Percentiles rank a stretch among this genome's conserved stretches.
These are phyloP conservation scores for Lichtheimia corymbifera DNA, from an alignment of 371 early-diverging fungal genomes.

Conservation along the genomic window DNA sequence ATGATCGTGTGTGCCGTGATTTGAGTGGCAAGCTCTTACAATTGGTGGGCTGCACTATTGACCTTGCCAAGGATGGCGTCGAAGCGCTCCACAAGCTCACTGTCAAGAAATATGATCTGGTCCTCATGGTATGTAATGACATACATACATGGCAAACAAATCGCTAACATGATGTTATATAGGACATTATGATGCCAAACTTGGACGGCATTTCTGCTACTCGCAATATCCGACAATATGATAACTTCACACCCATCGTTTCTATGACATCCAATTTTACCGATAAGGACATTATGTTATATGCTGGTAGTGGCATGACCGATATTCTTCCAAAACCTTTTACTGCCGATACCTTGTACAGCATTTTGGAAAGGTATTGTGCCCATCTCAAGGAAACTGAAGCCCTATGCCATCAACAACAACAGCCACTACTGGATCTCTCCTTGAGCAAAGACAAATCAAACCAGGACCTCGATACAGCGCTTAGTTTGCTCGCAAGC, in stretches of 20 bases:
- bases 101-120: conserved; percentile 71
- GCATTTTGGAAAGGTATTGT: conserved; percentile 66
- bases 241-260: conserved; percentile 73
- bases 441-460: too few relatives aligned
- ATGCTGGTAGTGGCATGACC: conserved; percentile 79
- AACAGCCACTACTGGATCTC: too few relatives aligned
- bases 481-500: too few relatives aligned
- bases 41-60: conserved; percentile 72
- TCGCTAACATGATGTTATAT: conserved; percentile 2
- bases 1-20: conserved; percentile 70
- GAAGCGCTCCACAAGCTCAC: conserved; percentile 70
- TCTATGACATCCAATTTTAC: conserved; percentile 80
- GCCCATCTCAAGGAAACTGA: conserved; percentile 47
- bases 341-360: conserved; percentile 51
- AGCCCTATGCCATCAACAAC: too few relatives aligned
- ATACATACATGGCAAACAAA: too few relatives aligned
- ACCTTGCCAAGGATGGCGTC: conserved; percentile 74
- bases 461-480: too few relatives aligned
- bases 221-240: conserved; percentile 73
- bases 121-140: conserved; percentile 64
- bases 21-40: conserved; percentile 63
- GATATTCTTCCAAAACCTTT: conserved; percentile 84
- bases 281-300: conserved; percentile 66
- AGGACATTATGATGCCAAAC: conserved; percentile 80
- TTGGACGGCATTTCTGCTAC: conserved; percentile 80